A percentile compares a stretch with the other conserved stretches of the same genome.
phyloP scores from a whole-genome alignment of 495 filamentous ascomycete genomes.

The Penicillium cinerascens region DNA sequence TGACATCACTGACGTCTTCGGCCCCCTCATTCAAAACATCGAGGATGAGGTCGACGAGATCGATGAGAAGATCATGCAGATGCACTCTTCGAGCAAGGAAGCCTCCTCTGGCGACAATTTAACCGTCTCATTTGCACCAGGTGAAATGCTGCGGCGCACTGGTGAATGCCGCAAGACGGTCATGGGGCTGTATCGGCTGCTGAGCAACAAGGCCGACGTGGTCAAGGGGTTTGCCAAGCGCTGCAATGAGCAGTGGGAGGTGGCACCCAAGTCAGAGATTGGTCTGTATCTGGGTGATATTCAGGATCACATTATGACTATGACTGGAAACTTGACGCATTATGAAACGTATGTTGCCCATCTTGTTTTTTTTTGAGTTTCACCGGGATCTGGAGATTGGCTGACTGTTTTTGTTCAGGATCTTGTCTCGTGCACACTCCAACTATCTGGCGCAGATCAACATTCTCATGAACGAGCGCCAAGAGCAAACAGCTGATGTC shows the following conservation, averaged over 20 bases:
- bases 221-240: conserved; percentile 99
- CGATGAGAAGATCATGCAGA: conserved; percentile 72
- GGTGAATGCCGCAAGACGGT: conserved; percentile 95
- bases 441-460: conserved; percentile 96
- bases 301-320: conserved; percentile 97
- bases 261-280: conserved; percentile 92
- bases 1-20: conserved; percentile 95
- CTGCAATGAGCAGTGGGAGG: conserved; percentile 97
- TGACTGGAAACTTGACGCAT: conserved; percentile 91
- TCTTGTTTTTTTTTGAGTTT: not conserved
- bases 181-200: conserved; percentile 86
- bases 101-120: conserved; percentile 28
- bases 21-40: conserved; percentile 82
- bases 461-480: conserved; percentile 95
- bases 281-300: conserved; percentile 95
- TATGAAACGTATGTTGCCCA: conserved; percentile 77
- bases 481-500: conserved; percentile 92
- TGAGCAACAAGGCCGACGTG: conserved; percentile 97
- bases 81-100: conserved; percentile 60
- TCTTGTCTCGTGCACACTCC: conserved; percentile 85
- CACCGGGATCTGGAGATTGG: not conserved
- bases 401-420: conserved; percentile 47
- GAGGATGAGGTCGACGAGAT: conserved; percentile 89
- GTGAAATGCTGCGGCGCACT: conserved; percentile 84
- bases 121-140: conserved; percentile 51